Evolutionary conservation across 1,284 basidiomycete species (phyloP).

Genomic region (Entoloma clypeatum): DNA sequence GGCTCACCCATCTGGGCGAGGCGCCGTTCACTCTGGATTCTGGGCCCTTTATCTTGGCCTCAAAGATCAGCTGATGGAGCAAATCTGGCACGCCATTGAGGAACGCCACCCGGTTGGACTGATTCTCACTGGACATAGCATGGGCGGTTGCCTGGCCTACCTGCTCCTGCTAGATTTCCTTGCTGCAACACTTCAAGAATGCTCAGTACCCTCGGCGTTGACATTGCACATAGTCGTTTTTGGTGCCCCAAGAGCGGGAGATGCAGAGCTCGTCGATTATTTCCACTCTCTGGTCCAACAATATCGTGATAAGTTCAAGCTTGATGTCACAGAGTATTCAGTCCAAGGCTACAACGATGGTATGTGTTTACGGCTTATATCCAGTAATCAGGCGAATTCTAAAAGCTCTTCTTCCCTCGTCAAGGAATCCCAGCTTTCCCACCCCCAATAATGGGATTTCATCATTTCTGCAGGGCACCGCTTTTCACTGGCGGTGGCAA

Average conservation of each 20-base stretch:
- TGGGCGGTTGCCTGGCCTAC: conserved; percentile 47
- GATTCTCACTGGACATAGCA: conserved; percentile 47
- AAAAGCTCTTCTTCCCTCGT: conserved; percentile 5
- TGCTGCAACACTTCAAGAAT: conserved; percentile 19
- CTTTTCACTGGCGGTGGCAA: conserved; percentile 44
- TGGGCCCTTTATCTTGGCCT: conserved; percentile 49
- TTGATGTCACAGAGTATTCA: conserved; percentile 42
- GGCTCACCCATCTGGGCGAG: conserved; percentile 34
- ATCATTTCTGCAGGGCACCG: conserved; percentile 44
- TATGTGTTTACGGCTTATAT: conserved; percentile 22
- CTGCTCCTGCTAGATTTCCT: conserved; percentile 46
- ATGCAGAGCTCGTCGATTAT: conserved; percentile 36
- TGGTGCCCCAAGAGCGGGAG: conserved; percentile 47
- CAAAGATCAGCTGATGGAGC: conserved; percentile 28
- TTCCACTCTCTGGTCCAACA: conserved; percentile 36
- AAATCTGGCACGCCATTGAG: conserved; percentile 28
- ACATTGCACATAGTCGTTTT: conserved; percentile 43
- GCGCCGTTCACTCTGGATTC: conserved; percentile 48
- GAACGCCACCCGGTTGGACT: conserved; percentile 37
- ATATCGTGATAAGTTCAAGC: conserved; percentile 35
- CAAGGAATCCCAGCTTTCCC: conserved; percentile 52
- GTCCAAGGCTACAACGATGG: conserved; percentile 57
- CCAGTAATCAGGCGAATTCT: background rate
- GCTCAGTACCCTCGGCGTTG: conserved; percentile 19
- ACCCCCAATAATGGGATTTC: conserved; percentile 45